Conservation (phyloP, 768 basidiomycete species). For the Termitomyces sp. region DNA sequence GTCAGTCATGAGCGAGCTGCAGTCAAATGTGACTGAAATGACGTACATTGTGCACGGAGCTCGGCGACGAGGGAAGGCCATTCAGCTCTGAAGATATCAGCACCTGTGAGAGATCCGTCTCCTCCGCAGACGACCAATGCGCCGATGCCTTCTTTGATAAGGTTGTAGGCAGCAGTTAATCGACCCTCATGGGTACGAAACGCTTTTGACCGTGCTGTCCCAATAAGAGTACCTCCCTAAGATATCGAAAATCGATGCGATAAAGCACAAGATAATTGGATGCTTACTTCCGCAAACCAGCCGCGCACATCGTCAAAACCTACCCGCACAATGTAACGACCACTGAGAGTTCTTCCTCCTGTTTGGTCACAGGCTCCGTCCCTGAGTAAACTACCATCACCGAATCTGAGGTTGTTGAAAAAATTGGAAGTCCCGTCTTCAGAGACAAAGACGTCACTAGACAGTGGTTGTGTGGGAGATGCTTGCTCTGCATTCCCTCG, state of each 20-base stretch:
- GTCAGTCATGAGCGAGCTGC: background rate
- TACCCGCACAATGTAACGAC: slow-evolving; percentile 88
- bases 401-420: slow-evolving; percentile 72
- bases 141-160: slow-evolving; percentile 96
- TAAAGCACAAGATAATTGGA: background rate
- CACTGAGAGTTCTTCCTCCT: slow-evolving; percentile 72
- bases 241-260: background rate
- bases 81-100: slow-evolving; percentile 88
- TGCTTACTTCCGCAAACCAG: slow-evolving; percentile 79
- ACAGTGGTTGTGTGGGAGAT: slow-evolving; percentile 8
- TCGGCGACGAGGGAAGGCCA: slow-evolving; percentile 81
- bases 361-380: slow-evolving; percentile 78
- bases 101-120: slow-evolving; percentile 94
- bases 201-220: slow-evolving; percentile 80
- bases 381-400: slow-evolving; percentile 69
- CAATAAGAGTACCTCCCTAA: slow-evolving; percentile 92
- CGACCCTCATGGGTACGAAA: slow-evolving; percentile 90
- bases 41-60: slow-evolving; percentile 56
- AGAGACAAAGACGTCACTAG: slow-evolving; percentile 5
- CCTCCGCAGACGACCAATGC: slow-evolving; percentile 96
- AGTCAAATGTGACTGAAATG: background rate
- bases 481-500: slow-evolving; percentile 62
- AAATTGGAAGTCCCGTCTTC: slow-evolving; percentile 25
- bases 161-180: slow-evolving; percentile 77
- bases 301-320: slow-evolving; percentile 98